phyloP scores from a whole-genome alignment of 306 rosid species.

The Adenanthera pavonina region DNA sequence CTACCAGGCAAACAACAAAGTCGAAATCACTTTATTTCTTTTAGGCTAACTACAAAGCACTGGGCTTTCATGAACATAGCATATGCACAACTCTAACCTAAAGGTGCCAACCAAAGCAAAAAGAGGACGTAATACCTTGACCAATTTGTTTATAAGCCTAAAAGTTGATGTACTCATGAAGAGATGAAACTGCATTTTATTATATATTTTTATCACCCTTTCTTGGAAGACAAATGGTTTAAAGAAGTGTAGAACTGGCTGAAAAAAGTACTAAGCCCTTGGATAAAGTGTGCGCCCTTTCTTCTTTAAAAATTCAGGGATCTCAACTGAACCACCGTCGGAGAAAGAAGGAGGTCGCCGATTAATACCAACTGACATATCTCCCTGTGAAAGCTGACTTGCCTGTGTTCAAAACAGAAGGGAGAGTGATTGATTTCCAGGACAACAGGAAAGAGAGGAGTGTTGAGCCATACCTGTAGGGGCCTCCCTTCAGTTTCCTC shows the following conservation, averaged over 20 bases:
- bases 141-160: constrained; percentile 39
- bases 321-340: constrained; percentile 82
- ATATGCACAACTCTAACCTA: constrained; percentile 51
- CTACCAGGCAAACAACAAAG: constrained; percentile 4
- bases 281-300: constrained; percentile 97
- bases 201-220: not conserved
- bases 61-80: constrained; percentile 45
- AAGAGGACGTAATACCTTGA: constrained; percentile 48
- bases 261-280: constrained; percentile 57
- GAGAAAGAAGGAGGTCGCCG: constrained; percentile 72
- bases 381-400: constrained; percentile 75
- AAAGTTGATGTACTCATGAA: constrained; percentile 40
- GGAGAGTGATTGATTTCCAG: constrained; percentile 28
- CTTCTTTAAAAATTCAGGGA: constrained; percentile 96
- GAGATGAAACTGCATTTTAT: constrained; percentile 23
- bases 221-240: constrained; percentile 7
- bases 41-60: not conserved
- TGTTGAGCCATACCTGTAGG: constrained; percentile 59
- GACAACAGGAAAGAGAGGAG: not conserved
- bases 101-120: constrained; percentile 46
- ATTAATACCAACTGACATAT: constrained; percentile 55
- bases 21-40: not conserved
- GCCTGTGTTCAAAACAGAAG: constrained; percentile 57
- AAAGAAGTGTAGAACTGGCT: constrained; percentile 3
- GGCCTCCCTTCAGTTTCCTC: constrained; percentile 89